Percentiles rank a stretch among this genome's conserved stretches.
Evolutionary conservation across 352 stramenopile species (phyloP).

Genomic region (Pythium dissotocum): DNA sequence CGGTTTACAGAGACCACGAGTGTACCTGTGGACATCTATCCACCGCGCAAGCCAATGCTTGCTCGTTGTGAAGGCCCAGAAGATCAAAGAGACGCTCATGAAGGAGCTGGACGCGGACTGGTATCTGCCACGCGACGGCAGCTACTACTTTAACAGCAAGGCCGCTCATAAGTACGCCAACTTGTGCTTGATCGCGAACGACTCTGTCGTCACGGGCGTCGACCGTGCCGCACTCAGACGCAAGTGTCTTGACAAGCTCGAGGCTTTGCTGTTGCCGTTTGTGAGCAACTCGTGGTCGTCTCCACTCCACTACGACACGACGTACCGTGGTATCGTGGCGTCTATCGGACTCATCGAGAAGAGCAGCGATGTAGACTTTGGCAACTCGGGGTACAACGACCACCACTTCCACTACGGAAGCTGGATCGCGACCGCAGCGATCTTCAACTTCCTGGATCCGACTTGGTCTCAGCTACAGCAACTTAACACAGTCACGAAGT

Average conservation of each 20-base stretch:
- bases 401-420: constrained; percentile 76
- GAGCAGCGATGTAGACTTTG: constrained; percentile 53
- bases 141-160: not conserved
- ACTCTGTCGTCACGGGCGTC: not conserved
- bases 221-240: constrained; percentile 38
- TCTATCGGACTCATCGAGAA: constrained; percentile 50
- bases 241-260: constrained; percentile 46
- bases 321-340: constrained; percentile 60
- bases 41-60: constrained; percentile 32
- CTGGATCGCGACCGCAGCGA: constrained; percentile 50
- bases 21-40: constrained; percentile 58
- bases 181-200: not conserved
- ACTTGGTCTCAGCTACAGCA: constrained; percentile 39
- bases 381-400: constrained; percentile 72
- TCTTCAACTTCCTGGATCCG: constrained; percentile 54
- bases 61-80: constrained; percentile 26
- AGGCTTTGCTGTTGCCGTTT: constrained; percentile 45
- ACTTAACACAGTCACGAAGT: constrained; percentile 43
- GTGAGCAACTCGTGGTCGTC: constrained; percentile 47
- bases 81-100: constrained; percentile 42
- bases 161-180: not conserved
- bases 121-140: not conserved
- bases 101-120: constrained; percentile 29
- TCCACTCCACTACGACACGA: constrained; percentile 54
- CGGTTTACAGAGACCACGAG: constrained; percentile 43